Conservation (phyloP, 345 rosid species). For the Dipteronia sinensis region DNA sequence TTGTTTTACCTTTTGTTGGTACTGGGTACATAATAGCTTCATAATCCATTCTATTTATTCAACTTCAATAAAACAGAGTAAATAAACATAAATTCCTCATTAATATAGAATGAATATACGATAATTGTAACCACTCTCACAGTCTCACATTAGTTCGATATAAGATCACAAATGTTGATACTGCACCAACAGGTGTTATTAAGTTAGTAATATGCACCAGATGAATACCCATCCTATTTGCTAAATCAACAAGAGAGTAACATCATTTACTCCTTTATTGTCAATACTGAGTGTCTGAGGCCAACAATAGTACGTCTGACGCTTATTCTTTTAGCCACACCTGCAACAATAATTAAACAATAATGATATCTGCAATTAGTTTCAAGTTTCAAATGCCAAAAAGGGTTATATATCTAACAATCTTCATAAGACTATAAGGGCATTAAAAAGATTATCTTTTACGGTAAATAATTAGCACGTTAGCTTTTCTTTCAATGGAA, state of each 20-base stretch:
- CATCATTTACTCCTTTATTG: background rate
- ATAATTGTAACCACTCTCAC: too few species aligned
- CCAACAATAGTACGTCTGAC: background rate
- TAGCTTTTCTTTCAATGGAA: background rate
- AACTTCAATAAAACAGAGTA: too few species aligned
- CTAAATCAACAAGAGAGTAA: background rate
- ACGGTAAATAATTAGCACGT: background rate
- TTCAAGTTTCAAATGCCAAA: constrained; percentile 4
- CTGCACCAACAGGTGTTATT: background rate
- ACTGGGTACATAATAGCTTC: too few species aligned
- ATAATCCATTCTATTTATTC: too few species aligned
- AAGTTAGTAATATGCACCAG: background rate
- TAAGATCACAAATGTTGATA: background rate
- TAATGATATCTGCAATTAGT: background rate
- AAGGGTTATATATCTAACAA: background rate
- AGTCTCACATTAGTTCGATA: background rate
- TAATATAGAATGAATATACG: too few species aligned
- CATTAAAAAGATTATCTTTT: background rate
- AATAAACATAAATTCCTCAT: too few species aligned
- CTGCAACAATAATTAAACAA: constrained; percentile 1
- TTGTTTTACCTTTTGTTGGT: too few species aligned
- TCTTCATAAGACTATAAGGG: background rate
- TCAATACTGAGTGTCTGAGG: background rate
- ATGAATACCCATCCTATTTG: background rate
- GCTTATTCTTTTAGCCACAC: background rate